phyloP scores from a whole-genome alignment of 306 rosid genomes.

The Hylodesmum podocarpum region DNA sequence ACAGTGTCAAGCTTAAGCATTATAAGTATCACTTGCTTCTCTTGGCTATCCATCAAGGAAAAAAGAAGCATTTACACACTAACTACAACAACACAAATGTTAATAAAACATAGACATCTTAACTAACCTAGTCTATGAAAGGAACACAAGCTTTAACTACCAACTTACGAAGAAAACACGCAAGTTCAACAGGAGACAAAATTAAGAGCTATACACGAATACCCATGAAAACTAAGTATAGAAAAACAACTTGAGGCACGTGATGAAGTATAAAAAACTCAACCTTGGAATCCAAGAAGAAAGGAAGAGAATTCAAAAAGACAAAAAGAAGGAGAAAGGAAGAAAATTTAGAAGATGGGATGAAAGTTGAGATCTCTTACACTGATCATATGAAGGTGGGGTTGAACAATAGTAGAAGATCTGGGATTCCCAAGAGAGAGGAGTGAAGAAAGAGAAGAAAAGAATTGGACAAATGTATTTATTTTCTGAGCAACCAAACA shows the following conservation, averaged over 20 bases:
- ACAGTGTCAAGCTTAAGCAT: neutral
- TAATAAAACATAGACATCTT: neutral
- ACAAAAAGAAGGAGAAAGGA: neutral
- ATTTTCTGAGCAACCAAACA: conserved; percentile 19
- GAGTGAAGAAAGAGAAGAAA: neutral
- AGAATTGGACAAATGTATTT: neutral
- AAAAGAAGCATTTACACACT: neutral
- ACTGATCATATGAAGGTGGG: conserved; percentile 39
- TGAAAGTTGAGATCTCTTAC: conserved; percentile 44
- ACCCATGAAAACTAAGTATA: neutral
- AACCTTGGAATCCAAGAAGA: conserved; percentile 4
- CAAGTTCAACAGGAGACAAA: neutral
- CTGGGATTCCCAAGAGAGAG: conserved; percentile 28
- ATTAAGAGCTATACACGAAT: neutral
- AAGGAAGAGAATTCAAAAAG: neutral
- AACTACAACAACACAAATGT: neutral
- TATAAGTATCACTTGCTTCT: neutral
- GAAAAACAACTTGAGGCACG: conserved; percentile 6
- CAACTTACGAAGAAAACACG: neutral
- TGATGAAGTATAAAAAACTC: neutral
- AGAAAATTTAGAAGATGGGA: neutral
- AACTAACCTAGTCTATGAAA: neutral
- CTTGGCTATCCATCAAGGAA: neutral
- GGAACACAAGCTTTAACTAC: conserved; percentile 1
- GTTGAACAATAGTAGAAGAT: conserved; percentile 34